Conservation (phyloP, 129 eudicot genomes). For the Gnaphalium uliginosum region DNA sequence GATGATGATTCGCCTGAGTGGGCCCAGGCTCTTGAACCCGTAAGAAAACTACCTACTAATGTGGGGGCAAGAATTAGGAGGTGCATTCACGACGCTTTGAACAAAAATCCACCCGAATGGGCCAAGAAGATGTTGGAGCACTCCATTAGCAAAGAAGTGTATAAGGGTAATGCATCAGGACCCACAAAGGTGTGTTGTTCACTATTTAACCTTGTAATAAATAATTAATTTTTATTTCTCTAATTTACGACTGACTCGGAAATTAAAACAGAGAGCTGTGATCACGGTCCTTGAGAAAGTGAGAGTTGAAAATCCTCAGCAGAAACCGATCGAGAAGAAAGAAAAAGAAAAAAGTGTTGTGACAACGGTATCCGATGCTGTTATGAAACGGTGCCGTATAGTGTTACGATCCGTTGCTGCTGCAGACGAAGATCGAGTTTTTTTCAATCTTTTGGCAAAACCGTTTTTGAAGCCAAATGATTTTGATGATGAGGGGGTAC, state of each 20-base stretch:
- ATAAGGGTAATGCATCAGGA: slow-evolving; percentile 98
- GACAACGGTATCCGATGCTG: slow-evolving; percentile 53
- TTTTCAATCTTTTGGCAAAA: slow-evolving; percentile 82
- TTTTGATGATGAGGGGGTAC: slow-evolving; percentile 82
- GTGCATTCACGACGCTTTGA: slow-evolving; percentile 68
- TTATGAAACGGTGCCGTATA: slow-evolving; percentile 79
- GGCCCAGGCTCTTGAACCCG: slow-evolving; percentile 89
- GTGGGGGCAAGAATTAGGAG: slow-evolving; percentile 93
- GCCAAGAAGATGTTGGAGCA: slow-evolving; percentile 66
- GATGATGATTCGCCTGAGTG: slow-evolving; percentile 72
- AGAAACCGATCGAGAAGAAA: slow-evolving; percentile 57
- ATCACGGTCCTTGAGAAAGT: slow-evolving; percentile 63
- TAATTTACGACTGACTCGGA: slow-evolving; percentile 7
- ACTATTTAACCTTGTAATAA: background rate
- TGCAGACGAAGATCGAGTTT: slow-evolving; percentile 67
- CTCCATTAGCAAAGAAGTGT: slow-evolving; percentile 90
- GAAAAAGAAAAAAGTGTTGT: slow-evolving; percentile 52
- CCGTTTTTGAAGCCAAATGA: slow-evolving; percentile 59
- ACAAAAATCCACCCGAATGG: slow-evolving; percentile 91
- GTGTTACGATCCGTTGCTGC: slow-evolving; percentile 68
- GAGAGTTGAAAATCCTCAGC: slow-evolving; percentile 46
- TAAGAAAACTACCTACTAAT: slow-evolving; percentile 91
- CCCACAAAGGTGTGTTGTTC: slow-evolving; percentile 79
- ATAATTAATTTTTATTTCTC: slow-evolving; percentile 1
- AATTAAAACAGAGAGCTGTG: slow-evolving; percentile 70